A percentile compares a stretch with the other conserved stretches of the same genome.
Evolutionary conservation across 2,329 filamentous ascomycete genomes (phyloP).

Genomic region (Fusarium nematophilum): DNA sequence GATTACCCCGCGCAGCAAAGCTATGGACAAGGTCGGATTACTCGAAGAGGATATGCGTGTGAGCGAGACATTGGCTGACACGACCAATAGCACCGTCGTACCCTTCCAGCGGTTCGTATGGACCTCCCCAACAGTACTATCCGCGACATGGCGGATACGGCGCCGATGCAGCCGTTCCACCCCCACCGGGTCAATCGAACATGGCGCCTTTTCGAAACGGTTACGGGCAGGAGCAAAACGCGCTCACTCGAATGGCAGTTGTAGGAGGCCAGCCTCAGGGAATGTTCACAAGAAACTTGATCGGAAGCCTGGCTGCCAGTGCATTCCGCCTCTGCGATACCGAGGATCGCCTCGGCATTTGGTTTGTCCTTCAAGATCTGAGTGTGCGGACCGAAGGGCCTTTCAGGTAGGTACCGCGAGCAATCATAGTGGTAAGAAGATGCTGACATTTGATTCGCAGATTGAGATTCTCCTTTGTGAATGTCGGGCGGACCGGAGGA

Average conservation of each 20-base stretch:
- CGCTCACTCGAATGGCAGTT: conserved; percentile 50
- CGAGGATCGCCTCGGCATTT: conserved; percentile 85
- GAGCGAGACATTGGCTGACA: conserved; percentile 4
- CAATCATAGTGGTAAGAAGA: background rate
- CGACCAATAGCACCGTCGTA: conserved; percentile 43
- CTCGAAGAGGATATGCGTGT: background rate
- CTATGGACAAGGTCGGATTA: conserved; percentile 48
- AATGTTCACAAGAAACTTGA: conserved; percentile 95
- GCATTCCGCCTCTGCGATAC: conserved; percentile 86
- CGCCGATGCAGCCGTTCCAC: conserved; percentile 41
- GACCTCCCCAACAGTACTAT: conserved; percentile 52
- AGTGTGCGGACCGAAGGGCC: conserved; percentile 92
- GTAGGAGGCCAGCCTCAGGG: conserved; percentile 70
- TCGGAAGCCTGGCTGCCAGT: conserved; percentile 90
- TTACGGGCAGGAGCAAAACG: conserved; percentile 47
- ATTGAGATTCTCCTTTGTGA: conserved; percentile 80
- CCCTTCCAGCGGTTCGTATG: conserved; percentile 48
- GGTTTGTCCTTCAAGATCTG: conserved; percentile 96
- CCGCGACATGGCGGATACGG: conserved; percentile 49
- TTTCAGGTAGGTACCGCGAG: conserved; percentile 74
- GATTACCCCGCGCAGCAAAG: conserved; percentile 47
- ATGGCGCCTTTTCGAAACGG: conserved; percentile 45
- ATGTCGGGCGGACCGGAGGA: conserved; percentile 71
- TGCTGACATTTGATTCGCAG: conserved; percentile 51
- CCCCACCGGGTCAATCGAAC: conserved; percentile 43